Evolutionary conservation across 495 filamentous ascomycete genomes (phyloP).

Genomic region (Penicillium goetzii): DNA sequence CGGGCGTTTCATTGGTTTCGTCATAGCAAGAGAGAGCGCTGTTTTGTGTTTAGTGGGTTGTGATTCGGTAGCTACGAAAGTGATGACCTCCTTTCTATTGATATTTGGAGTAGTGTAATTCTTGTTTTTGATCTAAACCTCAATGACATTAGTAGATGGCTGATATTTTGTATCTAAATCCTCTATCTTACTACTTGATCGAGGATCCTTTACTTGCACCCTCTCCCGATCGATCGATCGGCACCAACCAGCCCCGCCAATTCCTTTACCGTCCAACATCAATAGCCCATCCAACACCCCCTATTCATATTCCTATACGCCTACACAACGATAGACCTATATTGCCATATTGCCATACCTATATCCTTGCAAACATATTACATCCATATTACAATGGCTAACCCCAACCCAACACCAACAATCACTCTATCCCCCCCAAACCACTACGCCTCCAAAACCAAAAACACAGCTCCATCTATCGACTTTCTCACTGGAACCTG

Average conservation of each 20-base stretch:
- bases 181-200: background rate
- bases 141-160: background rate
- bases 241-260: slow-evolving; percentile 1
- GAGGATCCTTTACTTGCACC: background rate
- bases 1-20: slow-evolving; percentile 15
- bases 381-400: background rate
- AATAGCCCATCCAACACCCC: background rate
- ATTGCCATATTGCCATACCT: too few species aligned
- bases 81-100: slow-evolving; percentile 12
- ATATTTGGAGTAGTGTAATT: background rate
- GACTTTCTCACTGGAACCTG: slow-evolving; percentile 68
- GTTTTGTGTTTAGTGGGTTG: slow-evolving; percentile 7
- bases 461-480: slow-evolving; percentile 56
- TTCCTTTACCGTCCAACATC: background rate
- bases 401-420: background rate
- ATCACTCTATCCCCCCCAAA: background rate
- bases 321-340: too few species aligned
- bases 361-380: too few species aligned
- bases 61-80: slow-evolving; percentile 24
- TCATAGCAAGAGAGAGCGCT: slow-evolving; percentile 18
- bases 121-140: background rate
- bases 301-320: background rate
- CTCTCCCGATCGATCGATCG: background rate
- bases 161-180: background rate
- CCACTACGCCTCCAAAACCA: slow-evolving; percentile 3